Conservation (phyloP, 1,284 basidiomycete genomes). For the Bondarzewia mesenterica region DNA sequence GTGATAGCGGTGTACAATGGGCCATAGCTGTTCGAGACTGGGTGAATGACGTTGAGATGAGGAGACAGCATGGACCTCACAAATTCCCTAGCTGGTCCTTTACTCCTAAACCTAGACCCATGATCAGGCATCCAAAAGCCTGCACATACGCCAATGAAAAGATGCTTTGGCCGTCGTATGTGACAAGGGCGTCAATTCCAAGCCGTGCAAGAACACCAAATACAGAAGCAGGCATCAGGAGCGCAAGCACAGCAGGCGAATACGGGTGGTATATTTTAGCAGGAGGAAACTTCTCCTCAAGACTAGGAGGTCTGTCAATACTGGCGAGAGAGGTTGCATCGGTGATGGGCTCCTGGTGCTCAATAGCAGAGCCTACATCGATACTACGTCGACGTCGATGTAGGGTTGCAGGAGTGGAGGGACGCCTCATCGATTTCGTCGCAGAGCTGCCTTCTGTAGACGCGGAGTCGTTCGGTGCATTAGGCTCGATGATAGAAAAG, state of each 20-base stretch:
- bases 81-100: conserved; percentile 67
- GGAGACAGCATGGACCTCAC: conserved; percentile 38
- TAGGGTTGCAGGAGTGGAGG: background rate
- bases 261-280: conserved; percentile 46
- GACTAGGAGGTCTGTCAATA: conserved; percentile 45
- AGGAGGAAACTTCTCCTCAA: conserved; percentile 28
- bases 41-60: conserved; percentile 7
- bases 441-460: background rate
- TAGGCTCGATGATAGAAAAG: conserved; percentile 57
- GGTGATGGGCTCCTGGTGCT: conserved; percentile 24
- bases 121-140: conserved; percentile 83
- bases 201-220: conserved; percentile 75
- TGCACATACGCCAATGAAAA: conserved; percentile 87
- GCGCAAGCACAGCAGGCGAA: conserved; percentile 56
- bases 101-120: conserved; percentile 72
- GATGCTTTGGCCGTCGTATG: conserved; percentile 69
- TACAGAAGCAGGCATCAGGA: conserved; percentile 71
- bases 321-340: conserved; percentile 36
- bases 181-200: conserved; percentile 63
- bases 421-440: background rate
- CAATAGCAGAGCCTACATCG: conserved; percentile 27
- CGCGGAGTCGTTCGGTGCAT: background rate
- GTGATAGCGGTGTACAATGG: conserved; percentile 85
- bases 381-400: conserved; percentile 9
- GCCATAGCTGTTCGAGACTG: conserved; percentile 52